Evolutionary conservation across 2,329 filamentous ascomycete species (phyloP).

Genomic region (Pseudogymnoascus sp.): DNA sequence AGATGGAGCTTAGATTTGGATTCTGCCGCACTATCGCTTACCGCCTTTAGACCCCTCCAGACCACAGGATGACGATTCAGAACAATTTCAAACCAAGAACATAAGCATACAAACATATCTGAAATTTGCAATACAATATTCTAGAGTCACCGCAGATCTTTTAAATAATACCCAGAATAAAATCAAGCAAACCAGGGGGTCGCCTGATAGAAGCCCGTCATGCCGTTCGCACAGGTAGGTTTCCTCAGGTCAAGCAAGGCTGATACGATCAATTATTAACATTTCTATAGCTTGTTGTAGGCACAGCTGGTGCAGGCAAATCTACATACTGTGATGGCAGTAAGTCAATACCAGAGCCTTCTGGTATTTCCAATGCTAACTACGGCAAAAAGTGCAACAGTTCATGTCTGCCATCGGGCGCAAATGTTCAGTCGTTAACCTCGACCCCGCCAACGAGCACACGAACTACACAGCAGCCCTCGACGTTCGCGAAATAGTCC

Average conservation of each 20-base stretch:
- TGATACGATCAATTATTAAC: background rate
- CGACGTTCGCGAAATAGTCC: constrained; percentile 82
- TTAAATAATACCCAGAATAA: background rate
- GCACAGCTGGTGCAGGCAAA: constrained; percentile 92
- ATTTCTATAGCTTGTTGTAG: constrained; percentile 64
- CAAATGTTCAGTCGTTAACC: constrained; percentile 89
- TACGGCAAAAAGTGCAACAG: constrained; percentile 62
- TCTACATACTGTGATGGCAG: constrained; percentile 97
- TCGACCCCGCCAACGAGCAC: constrained; percentile 93
- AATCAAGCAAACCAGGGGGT: background rate
- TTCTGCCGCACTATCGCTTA: constrained; percentile 3
- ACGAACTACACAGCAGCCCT: constrained; percentile 83
- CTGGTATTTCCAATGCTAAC: constrained; percentile 10
- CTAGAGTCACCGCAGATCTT: background rate
- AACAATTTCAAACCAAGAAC: background rate
- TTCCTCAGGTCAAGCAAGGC: background rate
- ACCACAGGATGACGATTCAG: background rate
- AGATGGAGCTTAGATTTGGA: constrained; percentile 9
- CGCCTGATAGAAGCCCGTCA: constrained; percentile 10
- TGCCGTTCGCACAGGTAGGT: constrained; percentile 28
- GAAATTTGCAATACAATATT: background rate
- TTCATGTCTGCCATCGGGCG: constrained; percentile 94
- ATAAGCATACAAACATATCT: background rate
- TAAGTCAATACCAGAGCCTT: constrained; percentile 31
- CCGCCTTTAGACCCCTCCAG: constrained; percentile 7